phyloP scores from a whole-genome alignment of 1,139 yeast species.

The Pichia sp. region DNA sequence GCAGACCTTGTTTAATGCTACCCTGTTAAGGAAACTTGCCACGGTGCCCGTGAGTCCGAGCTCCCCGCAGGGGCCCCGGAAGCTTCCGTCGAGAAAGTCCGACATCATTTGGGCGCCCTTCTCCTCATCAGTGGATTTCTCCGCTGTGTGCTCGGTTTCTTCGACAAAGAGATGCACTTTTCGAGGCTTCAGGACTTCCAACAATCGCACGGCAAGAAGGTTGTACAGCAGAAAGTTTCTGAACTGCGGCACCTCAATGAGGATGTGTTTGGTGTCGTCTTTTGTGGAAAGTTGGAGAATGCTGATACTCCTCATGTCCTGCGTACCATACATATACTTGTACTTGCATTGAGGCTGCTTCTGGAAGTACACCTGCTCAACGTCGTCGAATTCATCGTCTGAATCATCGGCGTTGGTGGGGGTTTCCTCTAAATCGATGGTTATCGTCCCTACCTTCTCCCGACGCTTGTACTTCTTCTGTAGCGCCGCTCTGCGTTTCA shows the following conservation, averaged over 20 bases:
- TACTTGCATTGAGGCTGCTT: constrained; percentile 6
- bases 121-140: not conserved
- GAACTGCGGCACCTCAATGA: constrained; percentile 19
- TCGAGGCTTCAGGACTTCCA: not conserved
- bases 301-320: constrained; percentile 22
- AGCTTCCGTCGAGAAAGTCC: constrained; percentile 5
- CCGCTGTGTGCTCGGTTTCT: constrained; percentile 5
- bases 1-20: not conserved
- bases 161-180: constrained; percentile 9
- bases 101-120: not conserved
- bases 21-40: constrained; percentile 8
- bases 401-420: constrained; percentile 17
- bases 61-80: constrained; percentile 7
- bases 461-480: constrained; percentile 8
- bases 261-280: constrained; percentile 24
- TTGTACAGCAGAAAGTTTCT: constrained; percentile 11
- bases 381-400: constrained; percentile 47
- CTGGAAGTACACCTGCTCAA: constrained; percentile 48
- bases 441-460: constrained; percentile 11
- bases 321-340: constrained; percentile 30
- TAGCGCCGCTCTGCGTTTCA: constrained; percentile 7
- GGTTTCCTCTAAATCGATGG: constrained; percentile 5
- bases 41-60: constrained; percentile 1
- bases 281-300: constrained; percentile 21
- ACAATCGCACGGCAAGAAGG: not conserved